Evolutionary conservation across 2,329 filamentous ascomycete species (phyloP), one percentile per base, ranked within the genome.

Genomic region (Mycosphaerella arachidis): DNA sequence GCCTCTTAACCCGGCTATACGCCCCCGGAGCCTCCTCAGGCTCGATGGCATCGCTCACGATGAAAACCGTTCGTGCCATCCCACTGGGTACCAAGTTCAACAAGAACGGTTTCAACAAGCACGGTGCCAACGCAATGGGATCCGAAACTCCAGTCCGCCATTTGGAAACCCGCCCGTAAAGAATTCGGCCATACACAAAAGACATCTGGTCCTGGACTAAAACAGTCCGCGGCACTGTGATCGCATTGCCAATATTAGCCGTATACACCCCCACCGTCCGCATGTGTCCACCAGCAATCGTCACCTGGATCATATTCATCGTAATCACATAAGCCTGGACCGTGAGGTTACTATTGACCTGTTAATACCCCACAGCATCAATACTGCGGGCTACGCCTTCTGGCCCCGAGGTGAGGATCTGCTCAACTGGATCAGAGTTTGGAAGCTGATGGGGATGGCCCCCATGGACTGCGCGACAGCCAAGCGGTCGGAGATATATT

Each of bases 381-480:
- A 87, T 81, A 0, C 82, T 82, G 4, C 86, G 76, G 62, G 87
- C 84, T 1, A 88, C 84, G 81, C 83, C 83, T 0, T 79, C 83
- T 1, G 76, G 81, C 53, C 86, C 86, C 8, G 76, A 67, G 57
- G 80, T 74, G 51, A 87, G 82, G 53, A 88, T 87, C 67, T 84
- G 78, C 29, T 85, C 80, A 0, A 86, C 82, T 1, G 77, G 81
- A 63, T 87, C 83, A 2, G 79, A 78, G 61, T 83, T 79, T 75
- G 81, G 65, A 88, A 86, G 66, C 87, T 79, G 37, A 88, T 81
- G 0, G 84, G 78, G 3, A 80, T 80, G 59, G 80, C 83, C 0
- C 84, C 84, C 48, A 88, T 88, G 68, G 83, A 84, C 68, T 83
- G 76, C 0, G 85, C 85, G 0, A 80, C 78, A 6, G 79, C 74